Conservation (phyloP, 2,329 filamentous ascomycete genomes). For the Paecilomyces fulvus region DNA sequence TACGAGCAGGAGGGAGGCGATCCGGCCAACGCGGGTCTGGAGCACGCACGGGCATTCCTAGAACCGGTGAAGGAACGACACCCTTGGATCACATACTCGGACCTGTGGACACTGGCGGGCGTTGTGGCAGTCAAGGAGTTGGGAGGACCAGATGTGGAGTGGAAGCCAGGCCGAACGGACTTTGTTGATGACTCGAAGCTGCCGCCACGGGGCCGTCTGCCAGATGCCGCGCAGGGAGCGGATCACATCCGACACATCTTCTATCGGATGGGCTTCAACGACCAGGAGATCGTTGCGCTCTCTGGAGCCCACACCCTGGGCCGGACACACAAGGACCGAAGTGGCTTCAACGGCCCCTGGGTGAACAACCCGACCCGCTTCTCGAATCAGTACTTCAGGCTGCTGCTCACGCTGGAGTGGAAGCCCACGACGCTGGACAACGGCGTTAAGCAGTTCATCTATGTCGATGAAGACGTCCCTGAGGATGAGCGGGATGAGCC, state of each 20-base stretch:
- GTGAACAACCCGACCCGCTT: conserved; percentile 52
- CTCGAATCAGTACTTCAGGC: conserved; percentile 49
- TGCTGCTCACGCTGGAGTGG: conserved; percentile 46
- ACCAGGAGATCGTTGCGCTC: conserved; percentile 52
- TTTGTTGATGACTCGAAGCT: conserved; percentile 53
- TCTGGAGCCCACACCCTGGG: conserved; percentile 50
- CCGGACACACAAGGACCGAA: conserved; percentile 47
- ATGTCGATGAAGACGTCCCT: conserved; percentile 46
- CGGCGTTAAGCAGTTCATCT: conserved; percentile 50
- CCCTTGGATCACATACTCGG: conserved; percentile 57
- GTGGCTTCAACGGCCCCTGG: conserved; percentile 52
- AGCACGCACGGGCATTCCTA: conserved; percentile 56
- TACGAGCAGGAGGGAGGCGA: conserved; percentile 58
- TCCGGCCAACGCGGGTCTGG: conserved; percentile 56
- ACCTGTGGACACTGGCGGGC: conserved; percentile 57
- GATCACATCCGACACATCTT: conserved; percentile 51
- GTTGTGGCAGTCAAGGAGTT: conserved; percentile 52
- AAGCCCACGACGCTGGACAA: conserved; percentile 45
- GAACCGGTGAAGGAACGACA: conserved; percentile 53
- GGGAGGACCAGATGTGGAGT: conserved; percentile 51
- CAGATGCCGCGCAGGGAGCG: conserved; percentile 46
- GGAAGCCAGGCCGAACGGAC: conserved; percentile 53
- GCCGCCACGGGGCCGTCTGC: conserved; percentile 50
- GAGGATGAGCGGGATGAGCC: conserved; percentile 40
- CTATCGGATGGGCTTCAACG: conserved; percentile 53